Percentiles rank a stretch among this genome's conserved stretches.
Conservation (phyloP, 345 rosid genomes). For the Eucalyptus marginata region DNA sequence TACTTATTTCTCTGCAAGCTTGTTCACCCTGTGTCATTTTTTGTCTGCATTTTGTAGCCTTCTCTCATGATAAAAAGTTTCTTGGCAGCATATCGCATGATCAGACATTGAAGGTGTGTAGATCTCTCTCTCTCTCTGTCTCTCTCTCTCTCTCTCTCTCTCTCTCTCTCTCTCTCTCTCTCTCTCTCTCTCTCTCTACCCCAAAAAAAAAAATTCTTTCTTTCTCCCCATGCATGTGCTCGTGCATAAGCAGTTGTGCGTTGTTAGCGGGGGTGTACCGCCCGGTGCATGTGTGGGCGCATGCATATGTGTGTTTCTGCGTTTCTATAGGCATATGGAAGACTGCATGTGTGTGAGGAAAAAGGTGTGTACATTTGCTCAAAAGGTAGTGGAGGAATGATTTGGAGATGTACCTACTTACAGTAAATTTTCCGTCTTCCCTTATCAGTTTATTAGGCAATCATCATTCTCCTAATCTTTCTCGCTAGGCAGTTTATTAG, state of each 20-base stretch:
- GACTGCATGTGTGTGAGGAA: neutral
- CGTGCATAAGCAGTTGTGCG: neutral
- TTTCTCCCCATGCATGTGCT: neutral
- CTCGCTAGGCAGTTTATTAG: neutral
- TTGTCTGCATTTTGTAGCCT: conserved; percentile 32
- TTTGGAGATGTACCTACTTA: neutral
- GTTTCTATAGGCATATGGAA: neutral
- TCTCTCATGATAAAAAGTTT: conserved; percentile 78
- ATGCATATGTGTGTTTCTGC: neutral
- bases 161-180: too few relatives aligned
- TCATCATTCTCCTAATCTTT: neutral
- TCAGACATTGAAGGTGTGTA: conserved; percentile 62
- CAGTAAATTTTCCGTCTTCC: neutral
- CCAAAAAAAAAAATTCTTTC: neutral
- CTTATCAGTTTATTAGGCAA: neutral
- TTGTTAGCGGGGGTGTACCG: neutral
- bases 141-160: too few relatives aligned
- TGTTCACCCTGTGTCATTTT: neutral
- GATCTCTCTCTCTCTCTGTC: neutral
- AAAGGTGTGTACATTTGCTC: neutral
- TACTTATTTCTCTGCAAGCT: neutral
- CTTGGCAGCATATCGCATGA: conserved; percentile 91
- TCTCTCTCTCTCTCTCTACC: too few relatives aligned
- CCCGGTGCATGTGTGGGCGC: too few relatives aligned
- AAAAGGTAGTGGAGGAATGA: neutral